Conservation (phyloP, 495 filamentous ascomycete species). For the Tirmania nivea region DNA sequence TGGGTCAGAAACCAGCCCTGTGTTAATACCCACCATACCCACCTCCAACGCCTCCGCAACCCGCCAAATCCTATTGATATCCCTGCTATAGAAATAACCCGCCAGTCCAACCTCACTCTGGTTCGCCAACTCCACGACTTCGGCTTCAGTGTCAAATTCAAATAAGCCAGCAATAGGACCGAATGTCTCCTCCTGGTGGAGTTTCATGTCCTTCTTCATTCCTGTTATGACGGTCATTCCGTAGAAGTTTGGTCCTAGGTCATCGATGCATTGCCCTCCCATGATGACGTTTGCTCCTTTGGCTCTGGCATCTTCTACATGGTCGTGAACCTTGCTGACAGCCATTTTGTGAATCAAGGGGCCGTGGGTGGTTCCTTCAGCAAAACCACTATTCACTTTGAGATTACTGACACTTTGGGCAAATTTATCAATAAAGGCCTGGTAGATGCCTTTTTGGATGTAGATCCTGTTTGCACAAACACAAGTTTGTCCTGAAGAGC, state of each 20-base stretch:
- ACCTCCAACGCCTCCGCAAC: conserved; percentile 72
- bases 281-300: conserved; percentile 52
- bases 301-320: conserved; percentile 51
- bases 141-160: conserved; percentile 59
- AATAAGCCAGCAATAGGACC: conserved; percentile 72
- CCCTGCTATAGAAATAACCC: conserved; percentile 67
- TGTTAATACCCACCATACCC: conserved; percentile 80
- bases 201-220: conserved; percentile 61
- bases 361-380: conserved; percentile 49
- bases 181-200: conserved; percentile 69
- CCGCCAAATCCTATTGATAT: conserved; percentile 47
- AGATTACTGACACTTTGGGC: conserved; percentile 54
- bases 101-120: conserved; percentile 56
- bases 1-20: conserved; percentile 60
- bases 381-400: conserved; percentile 56
- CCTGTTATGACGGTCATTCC: conserved; percentile 58
- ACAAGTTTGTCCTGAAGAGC: conserved; percentile 72
- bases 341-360: conserved; percentile 64
- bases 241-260: conserved; percentile 57
- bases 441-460: conserved; percentile 57
- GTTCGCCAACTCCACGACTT: conserved; percentile 65
- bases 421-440: conserved; percentile 49
- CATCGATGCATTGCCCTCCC: conserved; percentile 44
- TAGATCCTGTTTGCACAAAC: conserved; percentile 79
- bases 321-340: conserved; percentile 49